Evolutionary conservation across 805 yeast species (phyloP).

Genomic region (Scheffersomyces stipitis): DNA sequence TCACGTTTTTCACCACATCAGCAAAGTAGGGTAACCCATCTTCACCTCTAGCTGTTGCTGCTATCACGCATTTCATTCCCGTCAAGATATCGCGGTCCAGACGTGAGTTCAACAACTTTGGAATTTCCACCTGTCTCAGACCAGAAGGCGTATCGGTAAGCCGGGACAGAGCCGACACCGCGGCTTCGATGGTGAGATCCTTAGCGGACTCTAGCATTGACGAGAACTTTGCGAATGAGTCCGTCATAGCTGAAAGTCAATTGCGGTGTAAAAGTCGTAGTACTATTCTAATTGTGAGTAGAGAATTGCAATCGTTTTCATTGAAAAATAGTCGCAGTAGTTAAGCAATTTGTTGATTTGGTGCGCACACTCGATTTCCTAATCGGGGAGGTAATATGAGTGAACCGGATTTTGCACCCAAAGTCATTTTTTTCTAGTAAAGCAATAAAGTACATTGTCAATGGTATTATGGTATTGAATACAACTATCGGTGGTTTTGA

Average conservation of each 20-base stretch:
- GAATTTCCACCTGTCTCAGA: conserved; percentile 66
- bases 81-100: conserved; percentile 51
- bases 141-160: conserved; percentile 61
- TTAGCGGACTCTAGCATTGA: conserved; percentile 78
- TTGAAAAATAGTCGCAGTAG: too few relatives aligned
- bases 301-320: too few relatives aligned
- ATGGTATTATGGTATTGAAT: too few relatives aligned
- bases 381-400: too few relatives aligned
- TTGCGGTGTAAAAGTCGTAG: too few relatives aligned
- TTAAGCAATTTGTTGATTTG: too few relatives aligned
- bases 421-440: too few relatives aligned
- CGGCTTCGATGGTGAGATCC: conserved; percentile 79
- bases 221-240: conserved; percentile 59
- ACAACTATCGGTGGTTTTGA: too few relatives aligned
- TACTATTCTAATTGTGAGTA: too few relatives aligned
- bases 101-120: conserved; percentile 64
- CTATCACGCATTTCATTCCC: conserved; percentile 43
- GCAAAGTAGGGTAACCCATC: conserved; percentile 60
- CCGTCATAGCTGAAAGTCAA: conserved; percentile 37
- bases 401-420: too few relatives aligned
- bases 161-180: conserved; percentile 70
- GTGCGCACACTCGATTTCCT: too few relatives aligned
- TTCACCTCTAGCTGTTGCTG: conserved; percentile 40
- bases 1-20: conserved; percentile 84
- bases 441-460: too few relatives aligned